These are phyloP conservation scores for Fallopia convolvulus DNA, from an alignment of 148 eudicot genomes.

Conservation along the genomic window DNA sequence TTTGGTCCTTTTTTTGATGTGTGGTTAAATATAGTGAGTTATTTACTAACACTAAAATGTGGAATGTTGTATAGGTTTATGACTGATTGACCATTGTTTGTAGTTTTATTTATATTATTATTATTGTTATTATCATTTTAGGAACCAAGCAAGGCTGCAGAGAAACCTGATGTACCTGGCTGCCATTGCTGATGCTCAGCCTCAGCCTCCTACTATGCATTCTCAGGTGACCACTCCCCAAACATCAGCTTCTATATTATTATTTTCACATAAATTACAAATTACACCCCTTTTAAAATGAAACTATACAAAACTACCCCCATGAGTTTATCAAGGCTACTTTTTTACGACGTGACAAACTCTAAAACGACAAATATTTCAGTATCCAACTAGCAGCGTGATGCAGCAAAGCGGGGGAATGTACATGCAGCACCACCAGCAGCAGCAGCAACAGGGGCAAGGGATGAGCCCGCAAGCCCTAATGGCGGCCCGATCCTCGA, in stretches of 20 bases:
- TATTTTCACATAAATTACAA: background rate
- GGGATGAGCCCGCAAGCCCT: conserved; percentile 50
- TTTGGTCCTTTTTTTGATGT: background rate
- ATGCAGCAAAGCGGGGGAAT: conserved; percentile 40
- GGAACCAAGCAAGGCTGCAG: conserved; percentile 12
- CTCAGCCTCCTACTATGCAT: conserved; percentile 26
- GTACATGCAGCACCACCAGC: conserved; percentile 34
- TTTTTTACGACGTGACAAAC: background rate
- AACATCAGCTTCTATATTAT: background rate
- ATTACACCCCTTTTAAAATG: background rate
- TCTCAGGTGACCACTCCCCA: conserved; percentile 39
- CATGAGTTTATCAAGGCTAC: background rate
- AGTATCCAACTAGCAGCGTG: conserved; percentile 32
- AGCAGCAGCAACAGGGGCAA: conserved; percentile 37
- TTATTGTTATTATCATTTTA: background rate
- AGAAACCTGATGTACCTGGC: conserved; percentile 15
- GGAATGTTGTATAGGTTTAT: background rate
- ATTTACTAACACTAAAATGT: too few relatives aligned
- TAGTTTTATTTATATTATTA: too few relatives aligned
- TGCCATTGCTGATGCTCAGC: conserved; percentile 15
- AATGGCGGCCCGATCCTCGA: conserved; percentile 85
- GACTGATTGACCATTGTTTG: background rate
- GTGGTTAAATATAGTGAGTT: background rate
- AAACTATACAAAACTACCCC: background rate
- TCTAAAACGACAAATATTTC: background rate